Base-by-base conservation (phyloP, 108 stramenopile species). In the Nitzschia palea region DNA sequence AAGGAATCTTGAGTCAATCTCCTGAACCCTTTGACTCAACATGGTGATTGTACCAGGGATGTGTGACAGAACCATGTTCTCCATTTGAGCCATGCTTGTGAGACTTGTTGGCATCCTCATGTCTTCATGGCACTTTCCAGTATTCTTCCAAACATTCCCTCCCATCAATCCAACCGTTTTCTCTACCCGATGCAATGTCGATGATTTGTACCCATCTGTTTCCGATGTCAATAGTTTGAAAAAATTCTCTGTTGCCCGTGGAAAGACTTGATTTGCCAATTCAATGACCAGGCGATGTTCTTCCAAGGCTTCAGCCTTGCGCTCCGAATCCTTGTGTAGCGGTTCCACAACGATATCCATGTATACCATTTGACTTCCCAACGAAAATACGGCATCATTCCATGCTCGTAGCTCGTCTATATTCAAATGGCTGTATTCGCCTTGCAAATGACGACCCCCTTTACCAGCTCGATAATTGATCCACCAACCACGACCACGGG, bases 401-500 rank as follows among this genome's bases (percentile, higher is more conserved):
- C 86, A 78, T 3, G 61, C 45, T 27, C 69, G 66, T 44, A 82
- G 59, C 30, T 69, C 76, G 17, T 87, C 85, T n/a, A 78, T 22
- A 31, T 83, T 80, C 37, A 77, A 77, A 55, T 87, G 85, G 50
- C 74, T 74, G 67, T 83, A 88, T 58, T 83, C 81, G n/a, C 94
- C 94, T 69, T 95, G 94, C 71, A 95, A 80, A 71, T 91, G 90
- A n/a, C 94, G 85, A 15, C 90, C 94, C 2, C 94, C 94, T 29
- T 74, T 77, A n/a, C 86, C 86, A 12, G 73, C 79, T n/a, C 94
- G 85, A 51, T 91, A 95, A 57, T 95, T 95, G 30, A 71, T 27
- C 31, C 81, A 86, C 94, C 94, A 95, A 34, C 94, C 94, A 59
- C 88, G 88, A 55, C 90, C 94, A 18, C 94, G 85, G 17, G 87